Percentiles rank a stretch among this genome's conserved stretches.
Conservation (phyloP, 768 basidiomycete species). For the Leccinum barrowsii region DNA sequence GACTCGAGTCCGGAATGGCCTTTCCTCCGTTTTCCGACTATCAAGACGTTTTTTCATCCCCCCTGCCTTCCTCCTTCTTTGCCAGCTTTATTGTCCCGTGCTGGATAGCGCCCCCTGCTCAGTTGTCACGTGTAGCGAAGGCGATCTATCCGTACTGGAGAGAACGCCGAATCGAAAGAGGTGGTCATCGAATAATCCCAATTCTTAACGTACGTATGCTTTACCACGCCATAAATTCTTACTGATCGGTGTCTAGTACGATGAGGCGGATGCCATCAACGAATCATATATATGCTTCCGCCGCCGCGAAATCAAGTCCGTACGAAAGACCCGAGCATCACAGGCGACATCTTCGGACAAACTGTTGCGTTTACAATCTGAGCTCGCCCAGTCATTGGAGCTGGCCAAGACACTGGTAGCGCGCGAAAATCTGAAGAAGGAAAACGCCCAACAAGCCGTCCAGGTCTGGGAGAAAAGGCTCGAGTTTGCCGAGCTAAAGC, state of each 20-base stretch:
- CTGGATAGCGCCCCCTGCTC: constrained; percentile 61
- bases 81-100: constrained; percentile 64
- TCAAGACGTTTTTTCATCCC: constrained; percentile 60
- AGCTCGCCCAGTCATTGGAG: constrained; percentile 69
- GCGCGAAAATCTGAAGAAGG: constrained; percentile 77
- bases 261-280: constrained; percentile 85
- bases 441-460: constrained; percentile 52
- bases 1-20: constrained; percentile 60
- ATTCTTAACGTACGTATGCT: constrained; percentile 67
- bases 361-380: constrained; percentile 72
- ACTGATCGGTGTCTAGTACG: constrained; percentile 46
- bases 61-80: constrained; percentile 60
- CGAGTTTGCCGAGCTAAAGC: constrained; percentile 74
- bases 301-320: constrained; percentile 87
- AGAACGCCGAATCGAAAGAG: constrained; percentile 73
- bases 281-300: constrained; percentile 98
- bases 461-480: constrained; percentile 78
- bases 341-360: constrained; percentile 90
- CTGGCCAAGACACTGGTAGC: constrained; percentile 64
- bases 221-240: neutral
- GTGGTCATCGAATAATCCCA: constrained; percentile 85
- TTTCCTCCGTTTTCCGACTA: constrained; percentile 75
- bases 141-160: constrained; percentile 88
- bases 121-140: constrained; percentile 67
- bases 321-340: constrained; percentile 90